Base-by-base conservation (phyloP, 2,329 filamentous ascomycete species). In the Fusarium musae region DNA sequence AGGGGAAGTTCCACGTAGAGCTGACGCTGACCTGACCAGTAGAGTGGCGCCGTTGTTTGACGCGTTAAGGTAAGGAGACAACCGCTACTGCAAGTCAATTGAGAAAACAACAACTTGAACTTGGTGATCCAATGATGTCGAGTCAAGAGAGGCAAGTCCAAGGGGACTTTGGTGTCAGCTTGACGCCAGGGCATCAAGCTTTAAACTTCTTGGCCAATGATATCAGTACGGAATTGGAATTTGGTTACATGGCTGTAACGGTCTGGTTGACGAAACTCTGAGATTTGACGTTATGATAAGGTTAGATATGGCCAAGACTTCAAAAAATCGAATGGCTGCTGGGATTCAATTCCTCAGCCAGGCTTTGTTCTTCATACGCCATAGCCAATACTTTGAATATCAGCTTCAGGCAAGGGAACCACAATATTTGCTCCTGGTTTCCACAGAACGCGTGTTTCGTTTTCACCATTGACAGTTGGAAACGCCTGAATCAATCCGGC, bases 371-470 rank as follows among this genome's bases (percentile, higher is more conserved):
- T 28, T 49, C 11, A 15, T 17, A 36, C 36, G 39, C 26, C 40
- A 53, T 50, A 42, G 42, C 36, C 43, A 61, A 53, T 37, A 53
- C 39, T 21, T 63, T 34, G 58, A 39, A 63, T 46, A n/a, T 40
- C 34, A 40, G 7, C 26, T 39, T 37, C 11, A 63, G 34, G 42
- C n/a, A 19, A 44, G 28, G 56, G 44, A 66, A 47, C 54, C 66
- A 67, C 59, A 57, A 53, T 59, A 58, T 46, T 46, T 46, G 13
- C 52, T 32, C 26, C 36, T 40, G 9, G 60, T 53, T 69, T 39
- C 53, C 64, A 69, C 49, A 40, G 62, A 56, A 74, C 62, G 70
- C 71, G 71, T 65, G 70, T 64, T 68, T 70, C 37, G 37, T 70
- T 42, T 49, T 32, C 37, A 52, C 44, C 40, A 63, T 42, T 39